Evolutionary conservation across 352 stramenopile species (phyloP), one percentile per base, ranked within the genome.

Genomic region (Phytophthora podocarpi): DNA sequence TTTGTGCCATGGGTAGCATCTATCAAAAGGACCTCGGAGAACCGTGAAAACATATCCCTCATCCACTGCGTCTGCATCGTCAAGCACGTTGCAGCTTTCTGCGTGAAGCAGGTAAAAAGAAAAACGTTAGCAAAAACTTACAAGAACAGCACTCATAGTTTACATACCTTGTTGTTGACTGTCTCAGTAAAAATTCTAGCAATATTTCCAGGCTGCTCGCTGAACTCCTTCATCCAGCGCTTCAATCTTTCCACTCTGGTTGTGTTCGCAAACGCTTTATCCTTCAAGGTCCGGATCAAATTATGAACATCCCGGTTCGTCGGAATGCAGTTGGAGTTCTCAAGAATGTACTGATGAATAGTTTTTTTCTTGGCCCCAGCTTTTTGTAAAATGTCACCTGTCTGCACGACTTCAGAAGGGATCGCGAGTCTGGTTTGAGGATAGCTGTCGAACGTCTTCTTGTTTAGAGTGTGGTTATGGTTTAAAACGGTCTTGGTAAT

Each of bases 1-100:
- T 47, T 48, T 9, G 49, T 58, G 12, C 26, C 36, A 27, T 49
- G 21, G 9, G 47, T 55, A 10, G 47, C 47, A 35, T 55, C 47
- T 12, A 55, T 43, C 15, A 42, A 18, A 11, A 55, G 18, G 8
- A 55, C 47, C 23, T 43, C 32, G 36, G 47, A 13, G 28, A 55
- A 34, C 13, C 16, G 20, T 31, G 1, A 30, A 18, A 54, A 54
- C 20, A 34, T 15, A 13, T 21, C n/a, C 2, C 28, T 4, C 18
- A 42, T 54, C 10, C 42, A 31, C 9, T 41, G 16, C 1, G 16
- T 41, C 24, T 53, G 45, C 26, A 53, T 10, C 6, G 16, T 54
- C 3, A 54, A 20, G 10, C 30, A 42, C 12, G 46, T 42, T 15
- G 32, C 30, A 18, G 42, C 32, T 31, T 37, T 54, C 46, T 54